A percentile compares a stretch with the other conserved stretches of the same genome.
Conservation (phyloP, 345 rosid genomes). For the Salix exigua region DNA sequence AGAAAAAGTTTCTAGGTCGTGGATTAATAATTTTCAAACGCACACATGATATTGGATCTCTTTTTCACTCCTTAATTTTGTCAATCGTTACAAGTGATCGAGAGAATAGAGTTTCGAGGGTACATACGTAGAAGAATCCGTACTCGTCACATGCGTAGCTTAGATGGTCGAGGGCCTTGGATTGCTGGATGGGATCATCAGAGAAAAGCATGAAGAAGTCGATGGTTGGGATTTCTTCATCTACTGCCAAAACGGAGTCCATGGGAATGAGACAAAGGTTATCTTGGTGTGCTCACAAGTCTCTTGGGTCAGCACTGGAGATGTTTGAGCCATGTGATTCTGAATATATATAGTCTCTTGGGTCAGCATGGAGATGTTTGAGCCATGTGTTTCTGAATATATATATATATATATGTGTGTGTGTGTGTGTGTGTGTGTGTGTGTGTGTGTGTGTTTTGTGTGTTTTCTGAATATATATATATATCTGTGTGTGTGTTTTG, state of each 20-base stretch:
- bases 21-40: too few relatives aligned
- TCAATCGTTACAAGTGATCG: neutral
- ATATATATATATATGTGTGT: too few relatives aligned
- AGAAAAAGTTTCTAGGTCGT: too few relatives aligned
- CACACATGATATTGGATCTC: too few relatives aligned
- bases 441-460: too few relatives aligned
- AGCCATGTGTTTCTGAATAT: neutral
- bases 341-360: neutral
- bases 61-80: neutral
- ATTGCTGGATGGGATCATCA: constrained; percentile 14
- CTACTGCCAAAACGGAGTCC: neutral
- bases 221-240: constrained; percentile 26
- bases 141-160: constrained; percentile 22
- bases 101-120: neutral
- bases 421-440: too few relatives aligned
- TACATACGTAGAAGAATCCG: constrained; percentile 32
- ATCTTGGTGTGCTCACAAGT: neutral
- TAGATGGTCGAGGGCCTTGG: constrained; percentile 18
- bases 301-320: neutral
- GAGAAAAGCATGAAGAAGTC: constrained; percentile 29
- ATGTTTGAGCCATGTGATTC: neutral
- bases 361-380: neutral
- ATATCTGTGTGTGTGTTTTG: too few relatives aligned
- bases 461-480: too few relatives aligned
- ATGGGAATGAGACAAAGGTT: neutral